A percentile compares a stretch with the other conserved stretches of the same genome.
Evolutionary conservation across 768 basidiomycete genomes (phyloP).

Genomic region (Rossbeevera mucosa): DNA sequence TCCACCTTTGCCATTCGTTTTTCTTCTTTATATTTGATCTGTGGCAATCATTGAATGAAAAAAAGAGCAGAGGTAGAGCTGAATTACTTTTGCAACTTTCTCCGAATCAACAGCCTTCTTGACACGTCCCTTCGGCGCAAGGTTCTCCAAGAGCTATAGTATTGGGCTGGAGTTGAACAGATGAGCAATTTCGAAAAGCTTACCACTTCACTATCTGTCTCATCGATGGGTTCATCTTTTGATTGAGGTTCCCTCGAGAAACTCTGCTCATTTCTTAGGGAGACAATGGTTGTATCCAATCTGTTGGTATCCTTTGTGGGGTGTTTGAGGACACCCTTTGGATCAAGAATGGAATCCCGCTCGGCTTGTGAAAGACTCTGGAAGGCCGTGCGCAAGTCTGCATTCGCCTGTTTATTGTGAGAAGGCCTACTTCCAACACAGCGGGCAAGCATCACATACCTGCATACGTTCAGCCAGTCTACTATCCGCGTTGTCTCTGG

Average conservation of each 20-base stretch:
- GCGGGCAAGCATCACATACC: constrained; percentile 35
- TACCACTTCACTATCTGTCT: constrained; percentile 40
- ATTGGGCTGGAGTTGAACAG: background rate
- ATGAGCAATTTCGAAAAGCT: constrained; percentile 5
- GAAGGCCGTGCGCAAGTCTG: constrained; percentile 51
- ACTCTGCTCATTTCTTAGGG: background rate
- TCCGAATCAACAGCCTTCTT: constrained; percentile 56
- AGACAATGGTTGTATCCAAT: constrained; percentile 4
- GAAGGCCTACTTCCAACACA: background rate
- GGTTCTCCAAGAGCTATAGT: constrained; percentile 21
- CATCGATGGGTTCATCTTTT: constrained; percentile 27
- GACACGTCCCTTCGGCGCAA: constrained; percentile 34
- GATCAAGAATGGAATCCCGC: constrained; percentile 50
- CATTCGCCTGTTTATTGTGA: constrained; percentile 47
- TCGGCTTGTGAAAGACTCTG: constrained; percentile 55
- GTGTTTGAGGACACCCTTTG: constrained; percentile 37
- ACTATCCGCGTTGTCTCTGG: constrained; percentile 54
- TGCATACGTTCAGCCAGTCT: constrained; percentile 62
- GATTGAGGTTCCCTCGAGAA: constrained; percentile 24
- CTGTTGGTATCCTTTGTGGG: constrained; percentile 34
- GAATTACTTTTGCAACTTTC: constrained; percentile 35
- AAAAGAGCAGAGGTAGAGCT: background rate
- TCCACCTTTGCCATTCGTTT: constrained; percentile 66
- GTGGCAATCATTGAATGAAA: constrained; percentile 3
- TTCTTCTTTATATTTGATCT: constrained; percentile 69